Base-by-base conservation (phyloP, 371 early-diverging fungal genomes). In the Syncephalastrum monosporum region DNA sequence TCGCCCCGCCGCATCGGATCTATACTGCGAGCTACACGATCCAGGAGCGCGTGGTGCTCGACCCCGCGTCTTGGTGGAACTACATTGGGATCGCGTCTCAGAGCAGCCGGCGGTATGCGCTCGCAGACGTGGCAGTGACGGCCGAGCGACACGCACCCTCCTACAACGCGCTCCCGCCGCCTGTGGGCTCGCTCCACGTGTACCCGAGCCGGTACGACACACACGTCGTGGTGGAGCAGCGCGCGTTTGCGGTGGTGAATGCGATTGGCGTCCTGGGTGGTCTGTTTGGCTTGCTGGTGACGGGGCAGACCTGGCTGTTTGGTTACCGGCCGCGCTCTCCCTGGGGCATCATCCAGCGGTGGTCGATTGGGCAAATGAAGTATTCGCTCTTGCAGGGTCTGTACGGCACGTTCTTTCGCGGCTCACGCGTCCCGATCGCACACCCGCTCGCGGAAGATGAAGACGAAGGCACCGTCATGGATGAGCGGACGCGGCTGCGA, bases 261-360 rank as follows among this genome's bases (percentile, higher is more conserved):
- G 69, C 66, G 0, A 64, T 69, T 57, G 73, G 73, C 4, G 59
- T 69, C 12, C 42, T 72, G 16, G 73, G 73, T 17, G 73, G 73
- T 45, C 64, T 72, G 2, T 57, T 65, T 47, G 73, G 73, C 3
- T 33, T 72, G 10, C 53, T 69, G 23, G 53, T 69, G 10, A 64
- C 60, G 6, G 41, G 59, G 23, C 67, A 67, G 41, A 50, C 60
- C 4, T 62, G 53, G 29, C 27, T 72, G 24, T 72, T 72, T 60
- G 73, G 73, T 0, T 69, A 60, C 47, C 52, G 73, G 13, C 73
- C 73, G 7, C 59, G 64, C 5, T 67, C 67, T 0, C 73, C 73
- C 1, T 69, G 67, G 21, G 57, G 57, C 1, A 47, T 56, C 42
- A 15, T 59, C 50, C 47, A 53, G 27, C 53, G 53, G 12, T 53